These are phyloP conservation scores for Fusarium agapanthi DNA, from an alignment of 2,329 filamentous ascomycete genomes.

Conservation along the genomic window DNA sequence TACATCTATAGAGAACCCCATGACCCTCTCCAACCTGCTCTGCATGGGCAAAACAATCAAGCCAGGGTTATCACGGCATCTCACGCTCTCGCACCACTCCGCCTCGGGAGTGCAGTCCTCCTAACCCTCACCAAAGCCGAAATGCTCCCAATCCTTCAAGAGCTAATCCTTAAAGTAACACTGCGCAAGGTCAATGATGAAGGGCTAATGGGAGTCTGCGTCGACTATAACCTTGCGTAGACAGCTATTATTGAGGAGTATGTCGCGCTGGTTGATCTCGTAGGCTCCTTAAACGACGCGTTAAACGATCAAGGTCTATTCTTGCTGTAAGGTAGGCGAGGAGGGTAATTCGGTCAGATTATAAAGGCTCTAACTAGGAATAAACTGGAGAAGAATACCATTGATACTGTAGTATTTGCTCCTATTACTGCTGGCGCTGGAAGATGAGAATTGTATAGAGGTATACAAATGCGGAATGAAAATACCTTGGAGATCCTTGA, in stretches of 20 bases:
- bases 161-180: neutral
- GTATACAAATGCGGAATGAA: neutral
- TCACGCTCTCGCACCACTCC: neutral
- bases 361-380: rapidly evolving
- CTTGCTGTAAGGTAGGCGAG: neutral
- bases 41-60: rapidly evolving
- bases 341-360: neutral
- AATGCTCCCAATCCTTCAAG: neutral
- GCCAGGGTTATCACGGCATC: neutral
- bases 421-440: rapidly evolving
- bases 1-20: rapidly evolving
- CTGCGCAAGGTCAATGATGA: neutral
- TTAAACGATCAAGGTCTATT: neutral
- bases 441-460: neutral
- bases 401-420: neutral
- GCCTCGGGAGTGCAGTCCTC: neutral
- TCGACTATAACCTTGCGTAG: neutral
- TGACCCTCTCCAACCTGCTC: neutral
- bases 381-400: neutral
- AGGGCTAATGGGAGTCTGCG: neutral
- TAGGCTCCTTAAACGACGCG: neutral
- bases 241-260: neutral
- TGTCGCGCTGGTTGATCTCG: neutral
- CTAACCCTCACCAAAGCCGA: neutral
- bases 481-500: neutral